Base-by-base conservation (phyloP, 305 asterid genomes). In the Withania somnifera region DNA sequence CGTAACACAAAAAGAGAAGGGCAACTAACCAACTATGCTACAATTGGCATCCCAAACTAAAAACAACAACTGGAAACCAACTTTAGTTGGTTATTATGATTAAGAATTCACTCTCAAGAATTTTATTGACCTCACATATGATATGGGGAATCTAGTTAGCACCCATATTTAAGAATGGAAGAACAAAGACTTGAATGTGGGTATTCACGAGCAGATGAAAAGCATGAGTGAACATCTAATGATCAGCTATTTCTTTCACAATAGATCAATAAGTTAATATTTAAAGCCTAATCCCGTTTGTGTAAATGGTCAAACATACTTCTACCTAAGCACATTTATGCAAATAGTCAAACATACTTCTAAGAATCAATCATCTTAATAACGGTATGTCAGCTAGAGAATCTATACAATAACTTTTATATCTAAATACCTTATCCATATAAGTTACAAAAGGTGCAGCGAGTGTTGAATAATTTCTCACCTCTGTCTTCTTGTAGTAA, bases 401-500 rank as follows among this genome's bases (percentile, higher is more conserved):
- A 50, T 45, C 11, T 50, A 75, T 75, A 47, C 1, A 15, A 17
- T 50, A 47, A 26, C 42, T 47, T 24, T 15, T 8, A 26, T 47
- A 15, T 4, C 4, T 3, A 14, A 26, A 73, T 52, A 7, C 15
- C 11, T 7, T 14, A 5, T 22, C 19, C 1, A 68, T 2, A 11
- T 13, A 40, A 36, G 40, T 36, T 4, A 17, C 6, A 10, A 8
- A 15, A 75, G n/a, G 2, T 75, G 17, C 11, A 14, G 0, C 2
- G 34, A 3, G 6, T 22, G 57, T 47, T 17, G 24, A 0, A 75
- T 28, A n/a, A 2, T 80, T 75, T 53, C 81, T 87, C 71, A 92
- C 97, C 97, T 93, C 97, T 14, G 78, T 30, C 53, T 83, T 90
- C 71, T 81, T 89, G 84, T 93, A 93, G 81, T 76, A 64, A 24